A percentile compares a stretch with the other conserved stretches of the same genome.
These are phyloP conservation scores for Aspergillus bombycis DNA, from an alignment of 2,329 filamentous ascomycete species.

Conservation along the genomic window DNA sequence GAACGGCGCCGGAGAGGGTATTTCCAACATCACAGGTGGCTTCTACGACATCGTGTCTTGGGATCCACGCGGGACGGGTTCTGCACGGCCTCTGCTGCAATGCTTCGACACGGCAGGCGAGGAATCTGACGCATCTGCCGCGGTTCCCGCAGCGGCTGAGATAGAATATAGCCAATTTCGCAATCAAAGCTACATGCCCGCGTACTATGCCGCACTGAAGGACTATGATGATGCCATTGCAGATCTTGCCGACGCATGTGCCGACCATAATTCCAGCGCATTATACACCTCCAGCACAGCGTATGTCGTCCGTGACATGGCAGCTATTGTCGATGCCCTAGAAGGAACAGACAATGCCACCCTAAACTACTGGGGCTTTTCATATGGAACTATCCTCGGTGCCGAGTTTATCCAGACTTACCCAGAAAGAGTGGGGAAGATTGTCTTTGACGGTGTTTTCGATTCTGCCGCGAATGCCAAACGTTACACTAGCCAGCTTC, in stretches of 20 bases:
- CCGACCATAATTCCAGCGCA: not conserved
- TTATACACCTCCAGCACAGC: slow-evolving; percentile 10
- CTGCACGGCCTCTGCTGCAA: slow-evolving; percentile 3
- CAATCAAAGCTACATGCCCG: slow-evolving; percentile 7
- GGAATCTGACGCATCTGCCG: not conserved
- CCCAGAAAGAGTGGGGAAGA: not conserved
- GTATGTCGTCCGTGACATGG: slow-evolving; percentile 13
- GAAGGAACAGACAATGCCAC: not conserved
- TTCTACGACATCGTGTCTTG: slow-evolving; percentile 10
- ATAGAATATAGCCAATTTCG: slow-evolving; percentile 9
- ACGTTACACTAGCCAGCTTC: slow-evolving; percentile 7
- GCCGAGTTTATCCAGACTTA: slow-evolving; percentile 13
- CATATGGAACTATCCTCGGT: slow-evolving; percentile 10
- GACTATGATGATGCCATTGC: not conserved
- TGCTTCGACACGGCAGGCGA: slow-evolving; percentile 5
- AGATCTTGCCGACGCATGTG: not conserved
- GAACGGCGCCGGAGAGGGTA: not conserved
- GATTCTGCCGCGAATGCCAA: slow-evolving; percentile 5
- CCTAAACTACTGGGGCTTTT: slow-evolving; percentile 14
- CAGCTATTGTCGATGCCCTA: slow-evolving; percentile 8
- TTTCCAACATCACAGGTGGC: not conserved
- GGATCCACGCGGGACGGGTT: slow-evolving; percentile 12
- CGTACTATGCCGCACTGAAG: not conserved
- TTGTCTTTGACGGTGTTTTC: slow-evolving; percentile 8
- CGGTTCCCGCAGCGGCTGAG: not conserved